Conservation (phyloP, 495 filamentous ascomycete species). For the Aspergillus sclerotiicarbonarius region DNA sequence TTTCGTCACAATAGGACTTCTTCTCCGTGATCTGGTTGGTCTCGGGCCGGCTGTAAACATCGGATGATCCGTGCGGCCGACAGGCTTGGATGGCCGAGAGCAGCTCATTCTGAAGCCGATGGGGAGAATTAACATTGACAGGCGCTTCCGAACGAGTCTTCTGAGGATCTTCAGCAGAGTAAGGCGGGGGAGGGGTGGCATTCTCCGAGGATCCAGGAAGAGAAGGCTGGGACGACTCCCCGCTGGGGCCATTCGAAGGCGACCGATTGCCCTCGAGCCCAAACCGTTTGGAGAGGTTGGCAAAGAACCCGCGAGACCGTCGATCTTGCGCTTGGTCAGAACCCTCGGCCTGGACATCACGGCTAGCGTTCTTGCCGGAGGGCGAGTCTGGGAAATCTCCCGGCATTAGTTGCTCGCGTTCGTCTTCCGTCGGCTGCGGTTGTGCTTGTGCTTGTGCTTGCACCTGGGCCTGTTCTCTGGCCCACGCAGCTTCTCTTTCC, state of each 20-base stretch:
- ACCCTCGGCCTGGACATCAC: conserved; percentile 22
- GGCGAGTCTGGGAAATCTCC: conserved; percentile 66
- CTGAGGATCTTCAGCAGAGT: conserved; percentile 41
- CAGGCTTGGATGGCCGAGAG: conserved; percentile 79
- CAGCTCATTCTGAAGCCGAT: conserved; percentile 57
- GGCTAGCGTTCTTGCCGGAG: conserved; percentile 37
- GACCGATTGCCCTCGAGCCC: conserved; percentile 55
- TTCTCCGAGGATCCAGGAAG: conserved; percentile 24
- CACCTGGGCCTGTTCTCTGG: conserved; percentile 33
- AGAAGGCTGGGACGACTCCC: conserved; percentile 24
- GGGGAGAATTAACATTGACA: conserved; percentile 44
- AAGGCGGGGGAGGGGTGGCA: conserved; percentile 43
- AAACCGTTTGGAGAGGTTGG: conserved; percentile 59
- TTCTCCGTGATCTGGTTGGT: conserved; percentile 78
- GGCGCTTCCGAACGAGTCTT: conserved; percentile 36
- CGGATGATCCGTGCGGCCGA: conserved; percentile 70
- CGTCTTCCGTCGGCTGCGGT: conserved; percentile 10
- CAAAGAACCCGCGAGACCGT: conserved; percentile 57
- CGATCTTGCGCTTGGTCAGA: conserved; percentile 31
- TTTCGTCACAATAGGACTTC: conserved; percentile 84
- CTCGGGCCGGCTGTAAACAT: conserved; percentile 66
- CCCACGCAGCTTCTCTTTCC: conserved; percentile 59
- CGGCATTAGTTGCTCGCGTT: conserved; percentile 53
- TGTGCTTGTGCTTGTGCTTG: conserved; percentile 32
- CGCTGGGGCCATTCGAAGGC: conserved; percentile 23